Base-by-base conservation (phyloP, 176 grass and related monocot genomes). In the Oryza brachyantha region DNA sequence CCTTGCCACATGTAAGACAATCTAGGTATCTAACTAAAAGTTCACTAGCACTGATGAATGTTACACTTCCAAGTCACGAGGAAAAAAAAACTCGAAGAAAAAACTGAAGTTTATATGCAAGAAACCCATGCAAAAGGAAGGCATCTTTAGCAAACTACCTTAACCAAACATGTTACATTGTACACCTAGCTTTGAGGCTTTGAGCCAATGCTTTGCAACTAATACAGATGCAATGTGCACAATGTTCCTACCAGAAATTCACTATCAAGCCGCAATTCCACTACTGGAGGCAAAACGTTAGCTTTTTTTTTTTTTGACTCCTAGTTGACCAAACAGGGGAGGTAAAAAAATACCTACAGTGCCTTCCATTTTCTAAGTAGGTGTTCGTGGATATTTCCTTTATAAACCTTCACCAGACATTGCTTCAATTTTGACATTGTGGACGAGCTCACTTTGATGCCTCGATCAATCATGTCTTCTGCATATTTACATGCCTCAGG, bases 401-500 rank as follows among this genome's bases (percentile, higher is more conserved):
- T 94, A 19, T 81, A 75, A 72, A 98, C 68, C 84, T 66, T 94
- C 65, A 39, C 10, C 19, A 97, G 64, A 76, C 87, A 78, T 39
- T 86, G 88, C 92, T 70, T 94, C 77, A 98, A 81, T 80, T 92
- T 92, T 2, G 79, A 41, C 76, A 98, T 61, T 8, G 86, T 98
- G 6, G 83, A 78, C 1, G 91, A 94, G 26, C 72, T 88, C 81
- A 98, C 46, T 57, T 92, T 92, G 80, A 98, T 90, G 24, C 92
- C 85, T 29, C 74, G 86, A 59, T 98, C 95, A 24, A 94, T 98
- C 83, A 94, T 90, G 57, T 90, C 89, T 81, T 94, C 92, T 10
- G 91, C 95, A 76, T 77, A 91, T 79, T 94, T 98, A 75, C 95
- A 98, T 40, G 95, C 95, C 92, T 98, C 95, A 0, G 95, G 92